Evolutionary conservation across 2,329 filamentous ascomycete genomes (phyloP), one percentile per base, ranked within the genome.

Genomic region (Pseudopyricularia javanii): DNA sequence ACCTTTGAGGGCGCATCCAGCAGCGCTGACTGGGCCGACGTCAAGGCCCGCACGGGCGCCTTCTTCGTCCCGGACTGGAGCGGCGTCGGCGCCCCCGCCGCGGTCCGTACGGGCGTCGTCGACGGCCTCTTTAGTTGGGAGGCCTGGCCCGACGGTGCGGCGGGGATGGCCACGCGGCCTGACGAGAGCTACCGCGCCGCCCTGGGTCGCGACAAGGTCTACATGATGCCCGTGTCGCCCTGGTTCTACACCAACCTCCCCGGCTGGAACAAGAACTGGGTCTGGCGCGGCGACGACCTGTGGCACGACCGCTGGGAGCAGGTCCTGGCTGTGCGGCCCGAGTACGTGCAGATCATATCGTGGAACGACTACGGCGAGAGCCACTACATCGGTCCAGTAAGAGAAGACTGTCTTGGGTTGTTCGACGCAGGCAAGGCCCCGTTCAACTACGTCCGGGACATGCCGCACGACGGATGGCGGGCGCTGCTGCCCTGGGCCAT

Each of bases 301-400:
- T 82, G 80, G 74, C 76, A 73, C 55, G 67, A 78, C 54, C 75
- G 80, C 28, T 83, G 79, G 80, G 67, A 74, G 22, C 57, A 68
- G 53, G 68, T 76, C 20, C 56, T 76, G 11, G 57, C 60, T 7
- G 58, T 74, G n/a, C 62, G 68, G 15, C 74, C 75, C 15, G 66
- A 70, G 4, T 76, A 75, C 54, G 62, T 80, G 6, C 66, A 70
- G 59, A 70, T 74, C 30, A 61, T 74, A 17, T 72, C 71, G n/a
- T 70, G 66, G 66, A 70, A 70, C 51, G 68, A 80, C 59, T 79
- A 74, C 49, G 76, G 76, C 33, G 76, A 79, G 59, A 75, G 70
- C 15, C 76, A 80, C 57, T 78, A 80, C 58, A 67, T 78, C 17
- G 40, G 40, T 3, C 40, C 40, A 17, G 40, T 45, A 3, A 22